Base-by-base conservation (phyloP, 768 basidiomycete genomes). In the Tylopilus sp. region DNA sequence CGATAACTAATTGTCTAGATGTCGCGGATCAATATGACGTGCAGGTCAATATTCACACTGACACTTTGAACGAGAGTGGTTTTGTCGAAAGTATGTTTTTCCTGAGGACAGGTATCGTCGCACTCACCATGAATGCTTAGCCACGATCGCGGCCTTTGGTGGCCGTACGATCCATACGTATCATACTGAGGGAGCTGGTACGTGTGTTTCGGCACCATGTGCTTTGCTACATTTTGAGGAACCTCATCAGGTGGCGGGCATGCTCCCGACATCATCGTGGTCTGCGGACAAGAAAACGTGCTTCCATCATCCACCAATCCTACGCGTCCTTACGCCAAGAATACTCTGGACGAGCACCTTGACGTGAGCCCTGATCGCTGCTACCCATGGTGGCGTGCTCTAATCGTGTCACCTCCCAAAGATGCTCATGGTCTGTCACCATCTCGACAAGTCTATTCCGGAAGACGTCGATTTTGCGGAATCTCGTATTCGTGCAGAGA, bases 351-450 rank as follows among this genome's bases (percentile, higher is more conserved):
- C 56, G 97, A 98, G 66, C 97, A 99, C 71, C 82, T 97, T 15
- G 97, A 98, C 64, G 95, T 95, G 61, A 65, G 87, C 64, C n/a
- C 5, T 12, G 7, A 22, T 15, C 18, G n/a, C 23, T 17, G 18
- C n/a, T 20, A 18, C 12, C 23, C n/a, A 0, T 22, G 13, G 28
- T 28, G 13, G 28, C 11, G 42, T 20, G 20, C 38, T n/a, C 47
- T 57, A 36, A 50, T 31, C 39, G 44, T 13, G 13, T 51, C 38
- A 35, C 44, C n/a, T n/a, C n/a, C 40, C 10, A 23, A 60, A 97
- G 95, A 99, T 98, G 97, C 77, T 98, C 21, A 98, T 98, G 93
- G 94, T 98, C n/a, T 97, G 94, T 68, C 95, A 99, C 67, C 95
- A 99, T 69, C 81, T 99, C 50, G 92, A 97, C 72, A 82, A 76